Conservation (phyloP, 148 eudicot genomes). For the Rhododendron mucronatum region DNA sequence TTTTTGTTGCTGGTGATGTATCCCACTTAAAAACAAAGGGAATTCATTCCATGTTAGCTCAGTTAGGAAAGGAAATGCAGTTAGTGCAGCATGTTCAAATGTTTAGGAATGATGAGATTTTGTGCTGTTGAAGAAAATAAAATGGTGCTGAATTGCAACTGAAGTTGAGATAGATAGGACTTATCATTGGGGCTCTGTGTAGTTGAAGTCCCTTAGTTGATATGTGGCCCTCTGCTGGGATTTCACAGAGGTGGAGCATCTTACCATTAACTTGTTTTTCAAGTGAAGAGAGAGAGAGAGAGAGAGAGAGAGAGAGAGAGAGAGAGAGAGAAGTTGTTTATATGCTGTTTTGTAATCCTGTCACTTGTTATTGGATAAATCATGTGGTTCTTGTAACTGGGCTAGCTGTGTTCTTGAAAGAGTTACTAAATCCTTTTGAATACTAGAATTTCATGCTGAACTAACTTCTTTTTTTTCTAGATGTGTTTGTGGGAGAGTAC, state of each 20-base stretch:
- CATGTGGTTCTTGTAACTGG: no score
- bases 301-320: neutral
- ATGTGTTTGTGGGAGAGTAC: no score
- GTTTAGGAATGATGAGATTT: neutral
- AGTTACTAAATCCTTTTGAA: no score
- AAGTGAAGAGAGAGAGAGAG: neutral
- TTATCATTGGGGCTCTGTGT: neutral
- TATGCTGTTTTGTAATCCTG: no score
- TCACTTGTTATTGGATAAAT: no score
- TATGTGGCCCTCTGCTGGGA: neutral
- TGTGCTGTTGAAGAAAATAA: neutral
- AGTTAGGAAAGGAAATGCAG: slow-evolving; percentile 34
- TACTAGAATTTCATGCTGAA: no score
- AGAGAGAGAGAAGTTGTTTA: no score
- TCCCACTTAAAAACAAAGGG: slow-evolving; percentile 33
- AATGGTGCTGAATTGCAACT: neutral
- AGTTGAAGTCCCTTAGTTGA: neutral
- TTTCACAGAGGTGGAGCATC: neutral
- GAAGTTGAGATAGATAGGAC: neutral
- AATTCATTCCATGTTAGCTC: slow-evolving; percentile 23
- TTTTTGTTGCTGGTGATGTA: slow-evolving; percentile 42
- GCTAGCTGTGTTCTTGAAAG: no score
- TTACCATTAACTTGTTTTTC: neutral
- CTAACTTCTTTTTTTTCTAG: no score
- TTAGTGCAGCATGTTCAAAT: neutral